Evolutionary conservation across 495 filamentous ascomycete genomes (phyloP).

Genomic region (Rostrohypoxylon terebratum): DNA sequence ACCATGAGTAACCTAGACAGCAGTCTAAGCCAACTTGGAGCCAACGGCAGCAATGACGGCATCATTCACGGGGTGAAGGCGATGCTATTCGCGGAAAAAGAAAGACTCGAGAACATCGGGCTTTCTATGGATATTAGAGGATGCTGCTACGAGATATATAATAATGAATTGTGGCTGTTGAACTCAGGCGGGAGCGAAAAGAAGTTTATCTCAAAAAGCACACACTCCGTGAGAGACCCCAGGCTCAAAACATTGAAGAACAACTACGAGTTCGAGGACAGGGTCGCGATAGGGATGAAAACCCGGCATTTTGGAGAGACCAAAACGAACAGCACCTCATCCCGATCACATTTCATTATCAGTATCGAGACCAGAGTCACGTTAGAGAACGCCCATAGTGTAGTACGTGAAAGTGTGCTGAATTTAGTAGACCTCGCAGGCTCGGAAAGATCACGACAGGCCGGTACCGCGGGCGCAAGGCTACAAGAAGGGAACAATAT

Average conservation of each 20-base stretch:
- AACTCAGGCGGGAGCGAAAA: slow-evolving; percentile 81
- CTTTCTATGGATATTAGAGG: slow-evolving; percentile 90
- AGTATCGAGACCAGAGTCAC: slow-evolving; percentile 52
- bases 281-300: slow-evolving; percentile 33
- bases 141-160: slow-evolving; percentile 96
- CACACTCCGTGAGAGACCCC: background rate
- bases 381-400: slow-evolving; percentile 69
- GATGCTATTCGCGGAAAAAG: slow-evolving; percentile 89
- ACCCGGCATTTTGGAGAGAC: slow-evolving; percentile 70
- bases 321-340: slow-evolving; percentile 65
- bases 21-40: slow-evolving; percentile 44
- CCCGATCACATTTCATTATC: slow-evolving; percentile 62
- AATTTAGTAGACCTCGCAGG: slow-evolving; percentile 63
- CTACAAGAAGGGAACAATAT: slow-evolving; percentile 50
- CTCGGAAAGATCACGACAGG: slow-evolving; percentile 77
- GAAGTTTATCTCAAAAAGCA: slow-evolving; percentile 64
- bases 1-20: slow-evolving; percentile 88
- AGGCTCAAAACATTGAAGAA: slow-evolving; percentile 6
- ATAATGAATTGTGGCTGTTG: slow-evolving; percentile 90
- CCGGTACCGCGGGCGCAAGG: slow-evolving; percentile 66
- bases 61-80: slow-evolving; percentile 93
- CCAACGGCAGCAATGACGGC: slow-evolving; percentile 92
- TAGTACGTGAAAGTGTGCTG: slow-evolving; percentile 69
- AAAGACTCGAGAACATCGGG: slow-evolving; percentile 82
- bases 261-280: slow-evolving; percentile 26